Evolutionary conservation across 352 stramenopile species (phyloP).

Genomic region (Elongisporangium prolatum): DNA sequence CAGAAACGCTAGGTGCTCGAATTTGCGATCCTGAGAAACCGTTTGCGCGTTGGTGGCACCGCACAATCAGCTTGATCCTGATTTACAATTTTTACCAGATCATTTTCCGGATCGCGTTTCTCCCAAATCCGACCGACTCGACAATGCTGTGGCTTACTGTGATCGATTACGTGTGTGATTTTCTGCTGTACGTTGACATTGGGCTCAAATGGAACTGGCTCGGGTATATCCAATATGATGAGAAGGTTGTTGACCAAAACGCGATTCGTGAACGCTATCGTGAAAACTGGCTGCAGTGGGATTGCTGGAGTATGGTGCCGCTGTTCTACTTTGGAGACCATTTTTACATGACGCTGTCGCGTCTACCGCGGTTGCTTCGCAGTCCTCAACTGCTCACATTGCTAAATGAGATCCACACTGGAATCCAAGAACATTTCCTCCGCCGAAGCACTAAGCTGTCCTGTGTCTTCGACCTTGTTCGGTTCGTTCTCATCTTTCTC

Average conservation of each 20-base stretch:
- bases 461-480: slow-evolving; percentile 42
- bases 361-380: slow-evolving; percentile 35
- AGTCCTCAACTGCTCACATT: slow-evolving; percentile 34
- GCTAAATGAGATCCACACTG: slow-evolving; percentile 32
- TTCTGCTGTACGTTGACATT: slow-evolving; percentile 31
- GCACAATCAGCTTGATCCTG: slow-evolving; percentile 37
- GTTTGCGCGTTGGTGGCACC: slow-evolving; percentile 55
- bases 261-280: slow-evolving; percentile 29
- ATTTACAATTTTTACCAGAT: slow-evolving; percentile 54
- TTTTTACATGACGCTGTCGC: slow-evolving; percentile 30
- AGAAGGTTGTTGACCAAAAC: slow-evolving; percentile 30
- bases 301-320: slow-evolving; percentile 40
- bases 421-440: slow-evolving; percentile 51
- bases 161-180: slow-evolving; percentile 33
- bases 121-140: slow-evolving; percentile 16
- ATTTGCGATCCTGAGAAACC: slow-evolving; percentile 33
- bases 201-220: slow-evolving; percentile 36
- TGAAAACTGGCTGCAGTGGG: slow-evolving; percentile 20
- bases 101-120: slow-evolving; percentile 42
- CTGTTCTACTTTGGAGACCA: slow-evolving; percentile 28
- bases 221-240: slow-evolving; percentile 33
- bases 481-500: slow-evolving; percentile 58
- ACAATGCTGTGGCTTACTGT: slow-evolving; percentile 27
- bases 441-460: slow-evolving; percentile 30
- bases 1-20: slow-evolving; percentile 14